Conservation (phyloP, 1,284 basidiomycete species). For the Ustilago xerochloae region DNA sequence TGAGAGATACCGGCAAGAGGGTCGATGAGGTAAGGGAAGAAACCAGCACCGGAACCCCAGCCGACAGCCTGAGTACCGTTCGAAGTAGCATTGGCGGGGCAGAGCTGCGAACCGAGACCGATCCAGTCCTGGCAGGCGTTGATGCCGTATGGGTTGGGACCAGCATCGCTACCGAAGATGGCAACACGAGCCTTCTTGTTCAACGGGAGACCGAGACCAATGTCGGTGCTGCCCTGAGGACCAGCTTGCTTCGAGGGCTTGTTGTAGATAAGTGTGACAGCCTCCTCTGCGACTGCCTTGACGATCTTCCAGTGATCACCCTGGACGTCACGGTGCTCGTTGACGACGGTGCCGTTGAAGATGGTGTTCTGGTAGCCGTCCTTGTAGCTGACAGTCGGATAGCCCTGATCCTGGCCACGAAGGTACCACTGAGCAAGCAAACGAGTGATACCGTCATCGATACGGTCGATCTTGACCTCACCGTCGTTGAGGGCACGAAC, state of each 20-base stretch:
- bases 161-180: slow-evolving; percentile 46
- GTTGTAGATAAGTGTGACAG: slow-evolving; percentile 43
- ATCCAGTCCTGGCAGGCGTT: slow-evolving; percentile 37
- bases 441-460: slow-evolving; percentile 40
- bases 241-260: slow-evolving; percentile 40
- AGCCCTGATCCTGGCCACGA: slow-evolving; percentile 24
- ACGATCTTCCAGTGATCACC: slow-evolving; percentile 43
- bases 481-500: slow-evolving; percentile 31
- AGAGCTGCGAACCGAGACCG: slow-evolving; percentile 52
- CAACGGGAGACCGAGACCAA: slow-evolving; percentile 37
- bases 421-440: slow-evolving; percentile 39
- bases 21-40: slow-evolving; percentile 57
- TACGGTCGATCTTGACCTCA: slow-evolving; percentile 40
- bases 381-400: slow-evolving; percentile 43
- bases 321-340: slow-evolving; percentile 38
- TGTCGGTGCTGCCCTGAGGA: slow-evolving; percentile 23
- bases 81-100: slow-evolving; percentile 35
- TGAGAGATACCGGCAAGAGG: slow-evolving; percentile 46
- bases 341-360: slow-evolving; percentile 36
- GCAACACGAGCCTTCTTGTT: slow-evolving; percentile 30
- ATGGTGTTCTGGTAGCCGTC: slow-evolving; percentile 41
- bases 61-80: slow-evolving; percentile 39
- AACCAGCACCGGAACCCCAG: slow-evolving; percentile 39
- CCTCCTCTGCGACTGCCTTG: slow-evolving; percentile 34
- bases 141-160: slow-evolving; percentile 36